phyloP scores from a whole-genome alignment of 345 rosid genomes.

The Salix dunnii region DNA sequence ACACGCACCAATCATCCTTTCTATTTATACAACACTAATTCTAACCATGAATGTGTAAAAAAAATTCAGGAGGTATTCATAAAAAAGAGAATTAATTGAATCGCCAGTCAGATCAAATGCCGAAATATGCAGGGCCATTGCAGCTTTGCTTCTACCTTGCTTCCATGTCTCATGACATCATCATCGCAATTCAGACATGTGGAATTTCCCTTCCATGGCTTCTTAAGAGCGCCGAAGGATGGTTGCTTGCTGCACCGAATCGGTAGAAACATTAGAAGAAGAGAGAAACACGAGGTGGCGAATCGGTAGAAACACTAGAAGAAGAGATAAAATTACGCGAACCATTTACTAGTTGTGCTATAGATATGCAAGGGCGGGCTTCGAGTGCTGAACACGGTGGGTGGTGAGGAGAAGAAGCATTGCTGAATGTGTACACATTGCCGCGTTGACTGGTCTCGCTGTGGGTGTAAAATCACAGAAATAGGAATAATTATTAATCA shows the following conservation, averaged over 20 bases:
- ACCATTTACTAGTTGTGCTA: constrained; percentile 12
- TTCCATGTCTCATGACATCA: not conserved
- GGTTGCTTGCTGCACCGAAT: constrained; percentile 26
- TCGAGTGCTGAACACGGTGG: constrained; percentile 15
- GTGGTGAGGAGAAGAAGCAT: constrained; percentile 21
- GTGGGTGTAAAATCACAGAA: not conserved
- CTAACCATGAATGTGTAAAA: not conserved
- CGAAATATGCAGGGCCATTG: not conserved
- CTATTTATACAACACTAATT: not conserved
- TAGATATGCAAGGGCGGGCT: not conserved
- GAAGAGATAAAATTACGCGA: constrained; percentile 28
- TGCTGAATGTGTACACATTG: constrained; percentile 3
- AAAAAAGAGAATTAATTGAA: not conserved
- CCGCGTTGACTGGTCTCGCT: constrained; percentile 21
- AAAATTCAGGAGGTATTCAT: not conserved
- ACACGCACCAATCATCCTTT: not conserved
- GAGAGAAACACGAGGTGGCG: not conserved
- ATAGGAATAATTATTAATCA: not conserved
- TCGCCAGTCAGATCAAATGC: not conserved
- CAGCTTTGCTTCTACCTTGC: not conserved
- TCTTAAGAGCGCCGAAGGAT: constrained; percentile 26
- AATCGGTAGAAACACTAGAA: constrained; percentile 23
- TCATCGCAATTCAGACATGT: constrained; percentile 1
- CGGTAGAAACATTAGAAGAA: constrained; percentile 19
- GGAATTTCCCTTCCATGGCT: constrained; percentile 34